These are phyloP conservation scores for Hevea brasiliensis DNA, from an alignment of 345 rosid genomes.

Conservation along the genomic window DNA sequence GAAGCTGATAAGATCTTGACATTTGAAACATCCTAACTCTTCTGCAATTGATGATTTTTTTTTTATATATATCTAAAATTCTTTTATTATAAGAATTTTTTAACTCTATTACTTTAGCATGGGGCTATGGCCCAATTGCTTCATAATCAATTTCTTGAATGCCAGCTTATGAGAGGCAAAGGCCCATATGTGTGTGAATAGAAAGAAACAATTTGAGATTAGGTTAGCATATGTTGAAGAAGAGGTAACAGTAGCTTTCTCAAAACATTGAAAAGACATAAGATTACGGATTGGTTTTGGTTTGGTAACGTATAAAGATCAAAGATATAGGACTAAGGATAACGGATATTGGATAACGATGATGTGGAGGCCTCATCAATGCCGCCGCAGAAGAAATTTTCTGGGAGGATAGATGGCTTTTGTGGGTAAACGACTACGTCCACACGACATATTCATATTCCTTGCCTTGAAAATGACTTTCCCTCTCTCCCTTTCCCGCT, in stretches of 20 bases:
- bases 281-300: background rate
- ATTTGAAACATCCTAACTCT: background rate
- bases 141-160: background rate
- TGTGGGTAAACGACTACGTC: background rate
- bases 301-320: too few relatives aligned
- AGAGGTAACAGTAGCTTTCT: background rate
- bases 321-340: too few relatives aligned
- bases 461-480: conserved; percentile 13
- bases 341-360: conserved; percentile 33
- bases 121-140: too few relatives aligned
- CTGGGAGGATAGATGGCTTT: background rate
- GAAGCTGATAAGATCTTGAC: background rate
- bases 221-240: background rate
- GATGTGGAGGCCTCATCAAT: conserved; percentile 22
- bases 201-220: background rate
- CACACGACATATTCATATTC: conserved; percentile 17
- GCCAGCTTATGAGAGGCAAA: background rate
- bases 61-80: too few relatives aligned
- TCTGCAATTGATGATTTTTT: too few relatives aligned
- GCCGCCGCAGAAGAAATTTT: background rate
- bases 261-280: background rate
- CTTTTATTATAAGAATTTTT: too few relatives aligned
- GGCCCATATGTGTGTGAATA: background rate
- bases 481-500: background rate
- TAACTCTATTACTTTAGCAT: too few relatives aligned